Base-by-base conservation (phyloP, 2,329 filamentous ascomycete genomes). In the Chaetoscypha palmicola region DNA sequence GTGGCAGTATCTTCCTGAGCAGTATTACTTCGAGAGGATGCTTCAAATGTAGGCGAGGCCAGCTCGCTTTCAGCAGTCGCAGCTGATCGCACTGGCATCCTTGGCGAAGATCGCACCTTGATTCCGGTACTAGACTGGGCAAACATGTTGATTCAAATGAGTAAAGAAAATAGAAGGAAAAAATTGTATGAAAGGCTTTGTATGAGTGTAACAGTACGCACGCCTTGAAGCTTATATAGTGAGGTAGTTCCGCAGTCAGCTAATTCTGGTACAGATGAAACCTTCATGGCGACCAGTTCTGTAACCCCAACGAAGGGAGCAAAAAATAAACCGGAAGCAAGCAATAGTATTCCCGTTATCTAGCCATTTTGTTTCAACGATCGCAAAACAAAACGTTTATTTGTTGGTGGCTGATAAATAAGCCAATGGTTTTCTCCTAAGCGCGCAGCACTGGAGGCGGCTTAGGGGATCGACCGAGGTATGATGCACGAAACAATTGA, bases 171-270 rank as follows among this genome's bases (percentile, higher is more conserved):
- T 16, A 16, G 10, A 34, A 34, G 4, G 16, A 34, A 34, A 34
- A 16, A n/a, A n/a, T n/a, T n/a, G n/a, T n/a, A n/a, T n/a, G n/a
- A n/a, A n/a, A n/a, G n/a, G n/a, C n/a, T n/a, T n/a, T n/a, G n/a
- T n/a, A n/a, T n/a, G n/a, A n/a, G n/a, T n/a, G n/a, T n/a, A n/a
- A n/a, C n/a, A n/a, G n/a, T n/a, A n/a, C n/a, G n/a, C n/a, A n/a
- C n/a, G n/a, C n/a, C n/a, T n/a, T n/a, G n/a, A 34, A 19, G 32
- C n/a, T 34, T 34, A 34, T 34, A 34, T 34, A 34, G 32, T 12
- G 28, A 4, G 12, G 11, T 9, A 3, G 3, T 11, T 14, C 9
- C 3, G 11, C 16, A 11, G 11, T 10, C 28, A 31, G 4, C 3
- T 9, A 11, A 31, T 31, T 31, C n/a, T n/a, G 28, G 28, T 31